Evolutionary conservation across 495 filamentous ascomycete species (phyloP), one percentile per base, ranked within the genome.

Genomic region (Jackrogersella minutella): DNA sequence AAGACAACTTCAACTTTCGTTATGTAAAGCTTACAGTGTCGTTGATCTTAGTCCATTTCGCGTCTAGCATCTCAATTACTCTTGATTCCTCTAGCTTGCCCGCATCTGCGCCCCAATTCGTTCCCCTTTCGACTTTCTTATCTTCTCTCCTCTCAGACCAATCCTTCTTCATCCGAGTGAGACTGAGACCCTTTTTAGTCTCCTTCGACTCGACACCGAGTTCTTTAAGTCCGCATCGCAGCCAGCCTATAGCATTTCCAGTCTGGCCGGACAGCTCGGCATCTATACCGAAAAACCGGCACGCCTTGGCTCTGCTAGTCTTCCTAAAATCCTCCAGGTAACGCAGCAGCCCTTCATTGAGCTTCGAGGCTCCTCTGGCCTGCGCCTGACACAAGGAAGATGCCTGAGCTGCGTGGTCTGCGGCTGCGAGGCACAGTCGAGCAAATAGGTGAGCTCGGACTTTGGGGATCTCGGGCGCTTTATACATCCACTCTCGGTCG

Each of bases 401-500:
- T 0, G 89, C 90, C 66, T 85, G 83, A 8, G 82, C 77, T 0
- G 88, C 88, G 65, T 92, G 89, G 40, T 91, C 89, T 0, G 83
- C 81, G 0, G 89, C 86, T 0, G 88, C 90, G n/a, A 98, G 81
- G 74, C 93, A 99, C 11, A 98, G 78, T 5, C 94, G 80, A 1
- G 92, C 92, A 66, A 95, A 96, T 3, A 98, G 80, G 69, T 93
- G 86, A 0, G 92, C 94, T 17, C 93, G 86, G 16, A 97, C 92
- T 69, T 92, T 93, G 21, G 92, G 91, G 22, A 97, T 91, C 51
- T 91, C 87, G 10, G 93, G 91, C 0, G 90, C 84, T 70, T 88
- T 89, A 67, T 93, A 91, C 92, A 97, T 96, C 93, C 93, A 97
- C 66, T 96, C 93, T 31, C 84, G 90, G 74, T 93, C 91, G 63